These are phyloP conservation scores for Agrocybe pediades DNA, from an alignment of 768 basidiomycete genomes.

Conservation along the genomic window DNA sequence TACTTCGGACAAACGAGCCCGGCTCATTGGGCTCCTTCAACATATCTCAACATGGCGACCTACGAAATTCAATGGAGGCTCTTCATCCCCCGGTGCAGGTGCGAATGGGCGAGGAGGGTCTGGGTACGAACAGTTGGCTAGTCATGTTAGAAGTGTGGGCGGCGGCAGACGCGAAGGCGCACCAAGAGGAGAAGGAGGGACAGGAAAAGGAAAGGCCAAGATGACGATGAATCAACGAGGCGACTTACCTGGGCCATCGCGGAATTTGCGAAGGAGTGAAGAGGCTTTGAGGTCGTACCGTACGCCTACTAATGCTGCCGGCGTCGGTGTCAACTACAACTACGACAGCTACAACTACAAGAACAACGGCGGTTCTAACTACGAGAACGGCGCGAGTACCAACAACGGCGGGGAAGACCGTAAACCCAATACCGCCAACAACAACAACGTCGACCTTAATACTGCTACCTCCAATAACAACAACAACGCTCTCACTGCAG, in stretches of 20 bases:
- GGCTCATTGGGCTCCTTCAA: conserved; percentile 28
- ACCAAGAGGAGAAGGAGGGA: too few relatives aligned
- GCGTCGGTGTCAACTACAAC: too few relatives aligned
- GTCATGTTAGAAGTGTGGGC: not conserved
- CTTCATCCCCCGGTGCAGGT: not conserved
- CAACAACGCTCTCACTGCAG: conserved; percentile 33
- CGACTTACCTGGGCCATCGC: conserved; percentile 5
- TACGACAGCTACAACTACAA: too few relatives aligned
- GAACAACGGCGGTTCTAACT: too few relatives aligned
- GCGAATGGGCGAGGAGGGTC: not conserved
- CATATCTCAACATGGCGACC: conserved; percentile 32
- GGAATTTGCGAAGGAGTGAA: conserved; percentile 41
- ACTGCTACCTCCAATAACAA: conserved; percentile 12
- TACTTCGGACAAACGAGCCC: conserved; percentile 11
- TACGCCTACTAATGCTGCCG: conserved; percentile 10
- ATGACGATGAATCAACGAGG: too few relatives aligned
- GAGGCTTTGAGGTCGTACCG: conserved; percentile 39
- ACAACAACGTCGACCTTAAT: too few relatives aligned
- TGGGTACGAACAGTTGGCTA: conserved; percentile 2
- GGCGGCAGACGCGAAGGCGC: not conserved
- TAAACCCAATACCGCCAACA: too few relatives aligned
- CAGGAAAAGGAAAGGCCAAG: too few relatives aligned
- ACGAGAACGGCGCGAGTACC: too few relatives aligned
- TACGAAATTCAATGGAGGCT: conserved; percentile 15
- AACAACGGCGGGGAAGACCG: too few relatives aligned